These are phyloP conservation scores for Moesziomyces globuligerus DNA, from an alignment of 1,284 basidiomycete species.

Conservation along the genomic window DNA sequence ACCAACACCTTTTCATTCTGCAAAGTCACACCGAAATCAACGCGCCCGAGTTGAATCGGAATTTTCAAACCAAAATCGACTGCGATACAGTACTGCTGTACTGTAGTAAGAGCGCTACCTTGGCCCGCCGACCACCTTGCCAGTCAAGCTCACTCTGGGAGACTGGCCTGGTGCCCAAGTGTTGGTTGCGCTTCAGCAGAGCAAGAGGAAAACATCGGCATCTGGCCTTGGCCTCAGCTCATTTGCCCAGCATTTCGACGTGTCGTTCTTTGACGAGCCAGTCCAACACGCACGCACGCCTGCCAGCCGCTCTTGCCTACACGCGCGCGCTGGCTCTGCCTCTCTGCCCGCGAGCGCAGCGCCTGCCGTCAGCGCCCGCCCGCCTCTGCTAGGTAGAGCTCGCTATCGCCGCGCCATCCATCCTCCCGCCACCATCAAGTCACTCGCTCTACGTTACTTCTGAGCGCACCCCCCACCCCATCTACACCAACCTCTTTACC, in stretches of 20 bases:
- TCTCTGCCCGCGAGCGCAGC: too few relatives aligned
- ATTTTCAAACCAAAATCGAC: not conserved
- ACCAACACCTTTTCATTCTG: not conserved
- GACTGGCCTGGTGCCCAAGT: not conserved
- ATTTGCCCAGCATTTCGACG: not conserved
- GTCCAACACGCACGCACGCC: not conserved
- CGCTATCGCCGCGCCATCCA: conserved; percentile 15
- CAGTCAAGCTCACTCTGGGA: too few relatives aligned
- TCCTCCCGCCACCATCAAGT: conserved; percentile 38
- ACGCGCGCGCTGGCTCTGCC: too few relatives aligned
- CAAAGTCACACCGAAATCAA: not conserved
- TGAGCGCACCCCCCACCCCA: conserved; percentile 41
- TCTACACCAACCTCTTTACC: conserved; percentile 5
- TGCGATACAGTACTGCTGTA: not conserved
- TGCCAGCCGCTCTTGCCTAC: too few relatives aligned
- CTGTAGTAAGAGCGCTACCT: too few relatives aligned
- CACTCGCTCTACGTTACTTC: conserved; percentile 63
- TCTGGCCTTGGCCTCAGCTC: not conserved
- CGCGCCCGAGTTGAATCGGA: not conserved
- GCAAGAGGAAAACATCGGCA: not conserved
- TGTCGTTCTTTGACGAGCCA: not conserved
- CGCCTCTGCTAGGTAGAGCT: not conserved
- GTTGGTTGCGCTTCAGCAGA: not conserved
- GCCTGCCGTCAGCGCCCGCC: too few relatives aligned
- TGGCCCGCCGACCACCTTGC: too few relatives aligned